These are phyloP conservation scores for Russula lepida DNA, from an alignment of 768 basidiomycete species.

Conservation along the genomic window DNA sequence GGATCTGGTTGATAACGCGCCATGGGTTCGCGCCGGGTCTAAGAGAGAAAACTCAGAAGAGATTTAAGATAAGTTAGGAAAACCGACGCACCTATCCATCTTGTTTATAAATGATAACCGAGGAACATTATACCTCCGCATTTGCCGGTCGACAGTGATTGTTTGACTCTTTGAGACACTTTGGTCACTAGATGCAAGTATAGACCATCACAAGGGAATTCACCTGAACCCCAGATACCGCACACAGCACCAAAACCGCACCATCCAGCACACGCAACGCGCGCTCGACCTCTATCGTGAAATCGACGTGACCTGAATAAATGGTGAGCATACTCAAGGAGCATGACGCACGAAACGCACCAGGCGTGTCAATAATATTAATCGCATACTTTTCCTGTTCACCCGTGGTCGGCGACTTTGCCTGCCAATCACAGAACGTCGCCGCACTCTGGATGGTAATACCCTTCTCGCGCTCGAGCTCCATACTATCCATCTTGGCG, in stretches of 20 bases:
- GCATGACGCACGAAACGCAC: slow-evolving; percentile 32
- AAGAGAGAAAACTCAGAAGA: neutral
- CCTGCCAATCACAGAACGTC: slow-evolving; percentile 95
- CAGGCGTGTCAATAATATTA: slow-evolving; percentile 99
- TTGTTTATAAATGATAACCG: slow-evolving; percentile 96
- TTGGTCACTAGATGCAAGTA: neutral
- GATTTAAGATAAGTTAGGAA: neutral
- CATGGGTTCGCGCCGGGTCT: slow-evolving; percentile 97
- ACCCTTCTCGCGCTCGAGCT: slow-evolving; percentile 95
- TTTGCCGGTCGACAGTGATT: slow-evolving; percentile 97
- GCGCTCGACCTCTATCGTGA: slow-evolving; percentile 98
- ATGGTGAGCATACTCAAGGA: neutral
- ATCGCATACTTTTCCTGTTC: slow-evolving; percentile 80
- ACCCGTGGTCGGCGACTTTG: slow-evolving; percentile 49
- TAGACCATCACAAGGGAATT: slow-evolving; percentile 15
- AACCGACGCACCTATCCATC: slow-evolving; percentile 73
- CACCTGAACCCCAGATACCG: slow-evolving; percentile 93
- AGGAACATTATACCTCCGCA: slow-evolving; percentile 94
- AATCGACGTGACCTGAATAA: slow-evolving; percentile 89
- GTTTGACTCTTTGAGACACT: slow-evolving; percentile 69
- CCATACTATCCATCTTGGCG: slow-evolving; percentile 99
- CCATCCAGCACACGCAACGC: slow-evolving; percentile 95
- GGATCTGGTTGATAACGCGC: slow-evolving; percentile 87
- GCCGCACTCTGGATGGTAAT: slow-evolving; percentile 99
- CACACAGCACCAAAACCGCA: slow-evolving; percentile 91